phyloP scores from a whole-genome alignment of 495 filamentous ascomycete genomes.

The Cudoniella acicularis region DNA sequence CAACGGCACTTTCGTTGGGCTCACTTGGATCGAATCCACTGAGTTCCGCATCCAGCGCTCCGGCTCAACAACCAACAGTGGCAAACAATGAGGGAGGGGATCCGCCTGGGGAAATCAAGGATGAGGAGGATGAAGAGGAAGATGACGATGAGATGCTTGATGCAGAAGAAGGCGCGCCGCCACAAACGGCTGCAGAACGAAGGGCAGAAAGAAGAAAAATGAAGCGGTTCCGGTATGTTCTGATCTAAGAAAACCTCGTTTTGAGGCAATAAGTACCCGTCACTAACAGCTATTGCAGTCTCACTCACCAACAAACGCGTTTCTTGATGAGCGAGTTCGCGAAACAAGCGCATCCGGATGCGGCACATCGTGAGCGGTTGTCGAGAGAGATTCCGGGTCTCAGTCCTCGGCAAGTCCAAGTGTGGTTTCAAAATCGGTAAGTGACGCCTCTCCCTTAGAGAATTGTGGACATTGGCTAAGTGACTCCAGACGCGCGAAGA shows the following conservation, averaged over 20 bases:
- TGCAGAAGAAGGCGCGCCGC: slow-evolving; percentile 39
- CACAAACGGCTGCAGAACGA: slow-evolving; percentile 65
- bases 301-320: slow-evolving; percentile 94
- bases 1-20: slow-evolving; percentile 29
- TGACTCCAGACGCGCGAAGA: slow-evolving; percentile 83
- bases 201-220: slow-evolving; percentile 85
- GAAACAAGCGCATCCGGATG: slow-evolving; percentile 92
- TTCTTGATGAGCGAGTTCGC: slow-evolving; percentile 98
- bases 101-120: slow-evolving; percentile 26
- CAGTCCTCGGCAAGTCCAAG: slow-evolving; percentile 91
- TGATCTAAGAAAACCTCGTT: not conserved
- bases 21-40: slow-evolving; percentile 39
- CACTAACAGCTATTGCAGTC: slow-evolving; percentile 43
- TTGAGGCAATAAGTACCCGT: not conserved
- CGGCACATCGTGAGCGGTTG: slow-evolving; percentile 84
- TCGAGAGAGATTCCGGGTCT: slow-evolving; percentile 91
- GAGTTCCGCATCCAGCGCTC: slow-evolving; percentile 33
- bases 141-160: slow-evolving; percentile 46
- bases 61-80: slow-evolving; percentile 23
- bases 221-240: slow-evolving; percentile 84
- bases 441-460: slow-evolving; percentile 23
- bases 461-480: slow-evolving; percentile 15
- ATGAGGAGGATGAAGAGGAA: slow-evolving; percentile 37
- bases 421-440: slow-evolving; percentile 98
- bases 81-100: slow-evolving; percentile 29